Evolutionary conservation across 768 basidiomycete species (phyloP), one percentile per base, ranked within the genome.

Genomic region (Chlorophyllum brunneum): DNA sequence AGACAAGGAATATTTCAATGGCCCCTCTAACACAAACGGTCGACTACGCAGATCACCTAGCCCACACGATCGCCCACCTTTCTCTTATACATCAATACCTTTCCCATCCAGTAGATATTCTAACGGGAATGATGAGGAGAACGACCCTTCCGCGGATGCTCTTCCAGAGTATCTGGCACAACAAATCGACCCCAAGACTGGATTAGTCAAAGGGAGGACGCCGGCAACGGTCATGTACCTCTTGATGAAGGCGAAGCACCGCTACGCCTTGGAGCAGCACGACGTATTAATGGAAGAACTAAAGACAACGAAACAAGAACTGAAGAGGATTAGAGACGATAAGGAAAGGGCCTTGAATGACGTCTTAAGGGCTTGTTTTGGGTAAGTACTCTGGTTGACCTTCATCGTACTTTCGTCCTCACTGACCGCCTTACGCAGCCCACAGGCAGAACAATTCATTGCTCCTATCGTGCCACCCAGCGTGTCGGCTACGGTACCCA

Each of bases 221-320:
- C 85, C 81, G 0, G 69, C 74, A 26, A 81, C 85, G 72, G 80
- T 83, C 30, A 83, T 82, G 74, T 95, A 94, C 65, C 73, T 70
- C 56, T 76, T 70, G 55, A 76, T 79, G 74, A 89, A 94, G 62
- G 92, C 93, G 5, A 92, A 92, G 61, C 77, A 86, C 64, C 72
- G 71, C 44, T 87, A 84, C 61, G 83, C 81, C 11, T 56, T 85
- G 26, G 78, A 86, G 52, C 82, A 88, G 60, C 83, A 90, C 55
- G 81, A 81, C 27, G 70, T 72, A 27, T 70, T 94, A 33, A 67
- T 78, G 26, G 80, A 83, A 56, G 87, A 94, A 64, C 68, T 91
- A 56, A 75, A 79, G 30, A 68, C 73, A 13, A 66, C 78, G 6
- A 75, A 77, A 53, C 65, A 68, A 3, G 83, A 89, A 56, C 63